Evolutionary conservation across 129 eudicot species (phyloP).

Genomic region (Artemisia annua): DNA sequence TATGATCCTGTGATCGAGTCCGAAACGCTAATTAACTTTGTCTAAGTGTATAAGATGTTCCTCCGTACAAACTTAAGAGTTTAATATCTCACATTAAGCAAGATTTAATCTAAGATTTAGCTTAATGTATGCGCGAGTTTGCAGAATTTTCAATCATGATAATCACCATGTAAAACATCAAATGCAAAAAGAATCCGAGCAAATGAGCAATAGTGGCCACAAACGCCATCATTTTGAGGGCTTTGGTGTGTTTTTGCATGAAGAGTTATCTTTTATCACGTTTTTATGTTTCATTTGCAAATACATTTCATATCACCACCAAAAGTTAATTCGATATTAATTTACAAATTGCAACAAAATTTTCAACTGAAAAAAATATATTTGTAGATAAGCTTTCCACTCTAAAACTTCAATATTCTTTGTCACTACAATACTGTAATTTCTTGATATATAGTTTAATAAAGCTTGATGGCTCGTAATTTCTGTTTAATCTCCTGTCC

Average conservation of each 20-base stretch:
- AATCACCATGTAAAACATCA: conserved; percentile 20
- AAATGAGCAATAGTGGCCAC: no score
- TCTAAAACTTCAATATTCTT: conserved; percentile 2
- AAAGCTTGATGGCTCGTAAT: neutral
- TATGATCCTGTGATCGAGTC: no score
- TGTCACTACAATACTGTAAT: conserved; percentile 19
- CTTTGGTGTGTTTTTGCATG: no score
- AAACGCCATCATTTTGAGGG: no score
- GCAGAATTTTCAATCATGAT: neutral
- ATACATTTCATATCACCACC: conserved; percentile 27
- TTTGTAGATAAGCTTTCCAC: neutral
- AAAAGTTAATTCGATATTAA: conserved; percentile 4
- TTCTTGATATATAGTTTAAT: conserved; percentile 24
- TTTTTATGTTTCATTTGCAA: no score
- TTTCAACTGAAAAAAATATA: neutral
- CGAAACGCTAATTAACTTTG: no score
- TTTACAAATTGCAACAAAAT: conserved; percentile 8
- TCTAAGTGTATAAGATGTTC: no score
- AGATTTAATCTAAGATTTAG: neutral
- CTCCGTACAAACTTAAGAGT: no score
- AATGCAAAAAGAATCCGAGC: no score
- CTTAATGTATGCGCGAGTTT: neutral
- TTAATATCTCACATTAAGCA: no score
- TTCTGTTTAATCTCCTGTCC: conserved; percentile 17
- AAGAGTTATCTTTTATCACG: no score